These are phyloP conservation scores for Phlebiopsis flavidoalba DNA, from an alignment of 768 basidiomycete genomes.

Conservation along the genomic window DNA sequence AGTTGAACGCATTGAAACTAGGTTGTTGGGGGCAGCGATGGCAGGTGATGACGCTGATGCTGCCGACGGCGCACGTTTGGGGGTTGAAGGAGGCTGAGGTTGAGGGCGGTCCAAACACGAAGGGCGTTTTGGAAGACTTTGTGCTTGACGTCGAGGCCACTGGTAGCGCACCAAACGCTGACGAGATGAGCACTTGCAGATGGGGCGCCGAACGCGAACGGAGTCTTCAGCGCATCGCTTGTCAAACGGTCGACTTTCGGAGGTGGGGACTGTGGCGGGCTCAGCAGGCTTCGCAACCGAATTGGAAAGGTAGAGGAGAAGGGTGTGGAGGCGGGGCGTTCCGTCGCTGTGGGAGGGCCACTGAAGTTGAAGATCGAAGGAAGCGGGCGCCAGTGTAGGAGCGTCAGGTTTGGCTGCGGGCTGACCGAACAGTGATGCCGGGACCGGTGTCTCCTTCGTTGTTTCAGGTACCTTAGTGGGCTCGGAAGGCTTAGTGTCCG, in stretches of 20 bases:
- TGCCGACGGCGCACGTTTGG: conserved; percentile 14
- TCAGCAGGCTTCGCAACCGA: conserved; percentile 17
- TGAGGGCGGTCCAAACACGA: neutral
- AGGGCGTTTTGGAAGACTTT: conserved; percentile 11
- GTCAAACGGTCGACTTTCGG: neutral
- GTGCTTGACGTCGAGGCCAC: conserved; percentile 5
- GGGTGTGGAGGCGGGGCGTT: neutral
- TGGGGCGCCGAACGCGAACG: conserved; percentile 26
- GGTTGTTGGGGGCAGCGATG: conserved; percentile 38
- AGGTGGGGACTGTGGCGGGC: neutral
- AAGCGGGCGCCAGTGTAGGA: conserved; percentile 5
- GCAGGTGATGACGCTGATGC: conserved; percentile 20
- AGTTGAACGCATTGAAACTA: conserved; percentile 42
- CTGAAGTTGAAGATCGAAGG: conserved; percentile 20
- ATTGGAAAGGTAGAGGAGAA: neutral
- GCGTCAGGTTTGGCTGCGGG: neutral
- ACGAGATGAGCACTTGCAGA: neutral
- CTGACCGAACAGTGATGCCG: neutral
- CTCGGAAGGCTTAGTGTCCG: neutral
- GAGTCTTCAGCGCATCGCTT: conserved; percentile 6
- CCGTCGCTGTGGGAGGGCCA: conserved; percentile 10
- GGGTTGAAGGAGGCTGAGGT: neutral
- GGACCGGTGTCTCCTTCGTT: neutral
- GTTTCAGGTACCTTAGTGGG: neutral
- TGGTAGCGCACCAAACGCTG: neutral